Evolutionary conservation across 1,284 basidiomycete species (phyloP), one percentile per base, ranked within the genome.

Genomic region (Trichosporon faecale): DNA sequence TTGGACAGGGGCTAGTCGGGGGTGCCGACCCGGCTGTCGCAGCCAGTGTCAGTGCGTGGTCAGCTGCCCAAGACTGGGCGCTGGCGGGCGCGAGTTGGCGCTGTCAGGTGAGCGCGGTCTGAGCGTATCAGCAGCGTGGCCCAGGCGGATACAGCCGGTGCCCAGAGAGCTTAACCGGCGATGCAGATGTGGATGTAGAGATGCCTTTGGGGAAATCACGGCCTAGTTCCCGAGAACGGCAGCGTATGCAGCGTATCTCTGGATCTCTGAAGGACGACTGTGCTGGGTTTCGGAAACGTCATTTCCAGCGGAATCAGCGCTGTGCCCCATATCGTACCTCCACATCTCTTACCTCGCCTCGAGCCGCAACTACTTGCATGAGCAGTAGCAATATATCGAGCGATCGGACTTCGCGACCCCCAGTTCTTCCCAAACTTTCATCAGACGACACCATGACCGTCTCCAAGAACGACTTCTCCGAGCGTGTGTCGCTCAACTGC

Each of bases 401-500:
- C 2, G 49, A 21, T 7, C 21, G 49, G 5, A 52, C 49, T 9
- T 9, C n/a, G 21, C 49, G 49, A 52, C 49, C 40, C 16, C 40
- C 40, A 3, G 40, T 44, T 44, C 40, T 52, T 52, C 49, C 49
- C 6, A 18, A 52, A n/a, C 49, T 3, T 25, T 23, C 49, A 52
- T 21, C 7, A 5, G 9, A 52, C 46, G 9, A 33, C 31, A 33
- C 31, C 31, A 61, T 61, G 57, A 31, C 57, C n/a, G 27, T 31
- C 57, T 61, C 57, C 8, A 14, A 29, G 57, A 29, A 61, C 57
- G 57, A 29, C 27, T 61, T 61, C n/a, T 61, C 57, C 29, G 57
- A 52, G 49, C 49, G 57, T 18, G 27, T 31, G 57, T 61, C 57
- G 57, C 57, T 61, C 27, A 61, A 61, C 57, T 61, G 57, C 57